Conservation (phyloP, 2,329 filamentous ascomycete species). For the Cryphonectria radicalis region DNA sequence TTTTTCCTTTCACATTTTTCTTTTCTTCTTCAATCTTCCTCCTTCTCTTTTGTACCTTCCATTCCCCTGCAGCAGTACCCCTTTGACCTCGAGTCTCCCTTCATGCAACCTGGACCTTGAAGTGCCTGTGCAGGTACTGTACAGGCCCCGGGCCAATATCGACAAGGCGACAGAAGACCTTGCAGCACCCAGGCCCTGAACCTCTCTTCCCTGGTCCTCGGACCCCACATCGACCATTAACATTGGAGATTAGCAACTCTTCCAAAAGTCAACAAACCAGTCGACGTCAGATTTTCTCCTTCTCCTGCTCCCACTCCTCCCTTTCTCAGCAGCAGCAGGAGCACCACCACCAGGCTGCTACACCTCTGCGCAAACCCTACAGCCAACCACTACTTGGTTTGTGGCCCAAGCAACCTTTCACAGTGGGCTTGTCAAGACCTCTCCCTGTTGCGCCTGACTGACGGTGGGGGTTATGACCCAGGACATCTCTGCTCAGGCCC, state of each 20-base stretch:
- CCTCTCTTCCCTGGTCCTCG: slow-evolving; percentile 5
- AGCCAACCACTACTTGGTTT: neutral
- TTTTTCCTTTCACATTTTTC: neutral
- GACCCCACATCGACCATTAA: slow-evolving; percentile 11
- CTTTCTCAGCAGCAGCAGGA: neutral
- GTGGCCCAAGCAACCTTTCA: neutral
- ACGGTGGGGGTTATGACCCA: slow-evolving; percentile 11
- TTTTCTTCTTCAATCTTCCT: too few species aligned
- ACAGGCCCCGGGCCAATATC: neutral
- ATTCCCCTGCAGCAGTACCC: neutral
- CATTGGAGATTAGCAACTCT: slow-evolving; percentile 12
- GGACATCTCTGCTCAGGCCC: slow-evolving; percentile 7
- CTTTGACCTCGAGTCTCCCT: neutral
- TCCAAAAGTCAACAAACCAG: slow-evolving; percentile 22
- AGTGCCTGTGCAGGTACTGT: slow-evolving; percentile 6
- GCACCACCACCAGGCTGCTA: neutral
- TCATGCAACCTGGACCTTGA: neutral
- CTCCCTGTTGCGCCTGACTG: slow-evolving; percentile 7
- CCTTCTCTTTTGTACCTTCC: neutral
- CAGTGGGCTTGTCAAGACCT: neutral
- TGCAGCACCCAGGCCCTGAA: slow-evolving; percentile 4
- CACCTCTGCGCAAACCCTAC: neutral
- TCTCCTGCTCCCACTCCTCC: slow-evolving; percentile 1
- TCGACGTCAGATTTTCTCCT: slow-evolving; percentile 15
- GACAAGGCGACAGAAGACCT: slow-evolving; percentile 1